A percentile compares a stretch with the other conserved stretches of the same genome.
Conservation (phyloP, 768 basidiomycete genomes). For the Pleurotus tuber-regium region DNA sequence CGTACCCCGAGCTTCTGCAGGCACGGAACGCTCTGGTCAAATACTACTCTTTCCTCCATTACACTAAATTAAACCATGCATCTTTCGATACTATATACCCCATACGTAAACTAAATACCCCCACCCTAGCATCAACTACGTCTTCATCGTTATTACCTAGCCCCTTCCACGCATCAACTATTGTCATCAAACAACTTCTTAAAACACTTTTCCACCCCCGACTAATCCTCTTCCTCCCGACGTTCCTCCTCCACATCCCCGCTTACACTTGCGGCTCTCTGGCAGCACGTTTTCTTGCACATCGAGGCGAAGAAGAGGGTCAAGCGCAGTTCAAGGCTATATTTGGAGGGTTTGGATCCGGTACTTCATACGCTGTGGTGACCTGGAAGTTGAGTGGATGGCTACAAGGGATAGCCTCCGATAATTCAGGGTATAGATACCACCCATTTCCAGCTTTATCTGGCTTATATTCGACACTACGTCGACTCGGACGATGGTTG, state of each 20-base stretch:
- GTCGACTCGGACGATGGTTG: conserved; percentile 1
- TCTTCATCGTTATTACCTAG: conserved; percentile 28
- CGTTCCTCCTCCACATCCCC: conserved; percentile 53
- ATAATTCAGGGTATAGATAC: not conserved
- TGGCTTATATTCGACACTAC: not conserved
- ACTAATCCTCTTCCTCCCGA: conserved; percentile 38
- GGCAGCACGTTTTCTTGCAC: conserved; percentile 40
- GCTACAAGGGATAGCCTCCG: conserved; percentile 9
- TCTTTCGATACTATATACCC: conserved; percentile 30
- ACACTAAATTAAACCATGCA: conserved; percentile 49
- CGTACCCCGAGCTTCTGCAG: conserved; percentile 15
- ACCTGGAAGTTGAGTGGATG: conserved; percentile 6
- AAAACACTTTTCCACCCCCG: conserved; percentile 38
- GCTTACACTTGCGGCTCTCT: conserved; percentile 51
- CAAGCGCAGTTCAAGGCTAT: conserved; percentile 71
- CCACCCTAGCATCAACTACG: conserved; percentile 33
- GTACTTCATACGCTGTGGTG: conserved; percentile 18
- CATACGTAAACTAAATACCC: conserved; percentile 24
- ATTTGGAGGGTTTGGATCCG: conserved; percentile 48
- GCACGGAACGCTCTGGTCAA: conserved; percentile 47
- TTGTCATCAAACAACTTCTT: conserved; percentile 26
- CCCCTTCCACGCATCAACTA: conserved; percentile 15
- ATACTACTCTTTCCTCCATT: conserved; percentile 54
- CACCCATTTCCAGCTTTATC: not conserved
- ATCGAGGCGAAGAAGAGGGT: conserved; percentile 58